Evolutionary conservation across 352 stramenopile genomes (phyloP), one percentile per base, ranked within the genome.

Genomic region (Globisporangium nagaii): DNA sequence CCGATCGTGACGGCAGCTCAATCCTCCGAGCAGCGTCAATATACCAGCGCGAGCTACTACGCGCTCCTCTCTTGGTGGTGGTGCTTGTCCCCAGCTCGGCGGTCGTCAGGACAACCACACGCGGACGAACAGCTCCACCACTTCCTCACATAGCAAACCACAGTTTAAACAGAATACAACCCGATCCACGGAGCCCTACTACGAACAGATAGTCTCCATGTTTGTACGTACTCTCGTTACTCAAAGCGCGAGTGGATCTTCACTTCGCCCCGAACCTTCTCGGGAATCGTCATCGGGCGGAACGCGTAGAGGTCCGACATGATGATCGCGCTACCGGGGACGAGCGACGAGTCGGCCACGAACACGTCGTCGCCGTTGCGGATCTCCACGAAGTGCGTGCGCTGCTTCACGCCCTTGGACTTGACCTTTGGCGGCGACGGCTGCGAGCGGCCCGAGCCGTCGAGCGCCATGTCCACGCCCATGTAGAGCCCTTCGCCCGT

Each of bases 401-500:
- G 78, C 70, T 95, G 84, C 61, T 90, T 93, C 37, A 91, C 75
- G 39, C 84, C 82, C 58, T 95, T 93, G 51, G 74, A 87, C 55
- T 93, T 91, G 34, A 95, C 60, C 47, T 65, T 61, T 1, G 82
- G 79, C 3, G 65, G 61, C 40, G 79, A 79, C 3, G 73, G 58
- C 56, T 79, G 53, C 12, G 84, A 60, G 42, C 82, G 79, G 30
- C 77, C 79, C 6, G 52, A 59, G 12, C 71, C 36, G 3, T 64
- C 73, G 39, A 86, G 75, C 9, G 65, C 66, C 76, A 89, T 86
- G 48, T 94, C 75, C 31, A 95, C 64, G 48, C 84, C 82, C 63
- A 86, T 89, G 73, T 95, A 95, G 2, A 95, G 68, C 2, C 84
- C 84, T 63, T 95, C 84, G 25, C 84, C 84, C 2, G 77, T 90